Evolutionary conservation across 805 yeast species (phyloP), one percentile per base, ranked within the genome.

Genomic region (Yarrowia bubula): DNA sequence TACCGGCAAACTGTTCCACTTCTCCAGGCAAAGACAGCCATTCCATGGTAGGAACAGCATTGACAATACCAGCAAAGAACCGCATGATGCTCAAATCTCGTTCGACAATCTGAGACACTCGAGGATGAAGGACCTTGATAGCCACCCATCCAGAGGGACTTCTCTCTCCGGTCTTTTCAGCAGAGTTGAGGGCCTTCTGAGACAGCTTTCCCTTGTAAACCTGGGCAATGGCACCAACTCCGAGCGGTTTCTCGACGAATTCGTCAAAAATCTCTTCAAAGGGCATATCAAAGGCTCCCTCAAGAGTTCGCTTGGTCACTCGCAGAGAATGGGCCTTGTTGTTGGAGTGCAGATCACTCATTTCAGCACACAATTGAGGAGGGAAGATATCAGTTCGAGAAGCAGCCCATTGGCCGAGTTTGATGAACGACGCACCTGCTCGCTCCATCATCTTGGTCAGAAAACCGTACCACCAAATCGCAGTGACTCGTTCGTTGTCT

Each of bases 201-300:
- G 70, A 66, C 8, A 90, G 75, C 68, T 84, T 86, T 1, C 89
- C 98, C 42, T 83, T 75, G 75, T 93, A 90, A 2, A 95, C 99
- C 75, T 95, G 99, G 1, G 97, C 99, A 78, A 95, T 95, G 1
- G 99, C 97, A 13, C 99, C 99, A n/a, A 93, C 93, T 0, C 99
- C 99, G 7, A 92, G 77, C 0, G 98, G 98, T 42, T 74, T 79
- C 33, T 84, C 86, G 38, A 83, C 77, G 71, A 95, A 90, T 68
- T 87, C 90, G 35, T 87, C 92, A 74, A 93, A 95, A 6, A 92
- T 83, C 39, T 90, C 90, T 14, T 88, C 89, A 68, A 92, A 83
- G 8, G 79, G 76, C 70, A 79, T 71, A 31, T 83, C 84, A 69
- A 91, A 89, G 13, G 92, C 84, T 28, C 81, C 77, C 39, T 82